Conservation (phyloP, 2,329 filamentous ascomycete species). For the Colletotrichum tabaci region DNA sequence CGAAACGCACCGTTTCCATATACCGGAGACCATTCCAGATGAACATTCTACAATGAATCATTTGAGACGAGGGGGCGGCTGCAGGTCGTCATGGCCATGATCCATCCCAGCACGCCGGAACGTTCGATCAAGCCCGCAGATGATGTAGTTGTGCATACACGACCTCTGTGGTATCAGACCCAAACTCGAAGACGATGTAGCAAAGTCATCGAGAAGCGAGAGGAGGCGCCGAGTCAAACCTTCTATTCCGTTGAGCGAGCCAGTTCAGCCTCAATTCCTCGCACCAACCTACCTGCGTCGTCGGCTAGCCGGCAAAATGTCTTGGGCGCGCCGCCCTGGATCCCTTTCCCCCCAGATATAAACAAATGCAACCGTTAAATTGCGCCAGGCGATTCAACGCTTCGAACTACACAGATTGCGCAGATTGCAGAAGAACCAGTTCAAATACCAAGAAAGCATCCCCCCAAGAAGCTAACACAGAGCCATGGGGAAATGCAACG, state of each 20-base stretch:
- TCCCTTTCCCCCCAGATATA: not conserved
- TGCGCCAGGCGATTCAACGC: not conserved
- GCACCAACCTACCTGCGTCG: not conserved
- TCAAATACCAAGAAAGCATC: not conserved
- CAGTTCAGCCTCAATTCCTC: not conserved
- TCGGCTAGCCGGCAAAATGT: not conserved
- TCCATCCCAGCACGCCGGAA: not conserved
- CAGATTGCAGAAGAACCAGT: too few species aligned
- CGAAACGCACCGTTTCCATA: slow-evolving; percentile 15
- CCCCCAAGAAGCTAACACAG: not conserved
- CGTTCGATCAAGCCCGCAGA: not conserved
- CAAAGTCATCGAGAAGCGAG: not conserved
- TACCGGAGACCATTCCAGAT: not conserved
- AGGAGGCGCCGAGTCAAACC: too few species aligned
- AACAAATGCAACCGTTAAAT: not conserved
- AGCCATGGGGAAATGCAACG: not conserved
- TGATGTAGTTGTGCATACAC: slow-evolving; percentile 5
- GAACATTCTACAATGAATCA: not conserved
- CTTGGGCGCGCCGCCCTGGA: not conserved
- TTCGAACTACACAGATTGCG: not conserved
- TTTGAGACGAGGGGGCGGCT: too few species aligned
- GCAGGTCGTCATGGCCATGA: too few species aligned
- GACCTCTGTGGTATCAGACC: not conserved
- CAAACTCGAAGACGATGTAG: not conserved
- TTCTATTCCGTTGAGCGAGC: too few species aligned